Evolutionary conservation across 78 protist species (phyloP).

Genomic region (Creolimax fragrantissima): DNA sequence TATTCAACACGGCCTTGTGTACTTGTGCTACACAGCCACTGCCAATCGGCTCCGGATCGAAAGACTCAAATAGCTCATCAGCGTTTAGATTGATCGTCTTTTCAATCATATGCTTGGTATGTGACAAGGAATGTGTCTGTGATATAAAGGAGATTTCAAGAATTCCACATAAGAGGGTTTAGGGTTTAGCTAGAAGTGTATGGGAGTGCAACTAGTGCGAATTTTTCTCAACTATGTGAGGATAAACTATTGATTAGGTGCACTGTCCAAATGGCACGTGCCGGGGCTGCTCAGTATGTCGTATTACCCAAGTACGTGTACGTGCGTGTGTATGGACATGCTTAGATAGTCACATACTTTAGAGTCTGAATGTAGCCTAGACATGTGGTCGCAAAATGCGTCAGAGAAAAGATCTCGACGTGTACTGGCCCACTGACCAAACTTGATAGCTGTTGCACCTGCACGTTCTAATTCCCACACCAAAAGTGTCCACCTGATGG

Average conservation of each 20-base stretch:
- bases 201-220: too few relatives aligned
- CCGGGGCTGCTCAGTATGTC: background rate
- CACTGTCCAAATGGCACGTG: too few relatives aligned
- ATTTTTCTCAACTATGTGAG: too few relatives aligned
- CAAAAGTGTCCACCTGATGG: constrained; percentile 4
- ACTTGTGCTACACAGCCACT: constrained; percentile 33
- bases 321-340: background rate
- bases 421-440: constrained; percentile 42
- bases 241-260: too few relatives aligned
- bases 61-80: background rate
- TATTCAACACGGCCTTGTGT: background rate
- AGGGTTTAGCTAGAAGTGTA: too few relatives aligned
- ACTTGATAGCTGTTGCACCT: constrained; percentile 23
- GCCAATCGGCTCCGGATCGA: constrained; percentile 10
- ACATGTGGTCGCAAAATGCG: background rate
- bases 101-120: background rate
- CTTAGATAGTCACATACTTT: background rate
- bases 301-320: background rate
- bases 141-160: background rate
- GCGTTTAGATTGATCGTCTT: background rate
- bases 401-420: constrained; percentile 21
- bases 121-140: background rate
- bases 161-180: background rate
- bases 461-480: background rate
- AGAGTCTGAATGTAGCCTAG: background rate